phyloP scores from a whole-genome alignment of 169 alveolate species.

The Plasmodium chabaudi region DNA sequence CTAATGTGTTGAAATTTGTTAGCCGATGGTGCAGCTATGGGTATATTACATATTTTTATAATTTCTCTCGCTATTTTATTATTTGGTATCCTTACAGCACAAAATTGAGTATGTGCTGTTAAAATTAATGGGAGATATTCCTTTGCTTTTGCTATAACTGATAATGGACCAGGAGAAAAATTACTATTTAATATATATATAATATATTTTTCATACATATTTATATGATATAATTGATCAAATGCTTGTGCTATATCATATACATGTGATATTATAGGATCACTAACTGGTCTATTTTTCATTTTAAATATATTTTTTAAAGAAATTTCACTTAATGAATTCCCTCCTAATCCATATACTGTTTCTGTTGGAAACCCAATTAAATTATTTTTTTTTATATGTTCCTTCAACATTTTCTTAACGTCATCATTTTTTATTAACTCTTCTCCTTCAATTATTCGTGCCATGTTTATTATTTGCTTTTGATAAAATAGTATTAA shows the following conservation, averaged over 20 bases:
- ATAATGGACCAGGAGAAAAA: conserved; percentile 97
- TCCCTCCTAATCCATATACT: conserved; percentile 98
- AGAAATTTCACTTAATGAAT: conserved; percentile 92
- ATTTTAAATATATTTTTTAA: conserved; percentile 90
- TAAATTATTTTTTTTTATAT: conserved; percentile 86
- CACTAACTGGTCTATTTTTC: conserved; percentile 95
- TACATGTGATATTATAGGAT: conserved; percentile 96
- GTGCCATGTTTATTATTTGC: conserved; percentile 6
- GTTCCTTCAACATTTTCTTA: conserved; percentile 39
- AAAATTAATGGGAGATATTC: conserved; percentile 85
- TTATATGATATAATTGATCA: conserved; percentile 84
- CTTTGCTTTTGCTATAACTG: conserved; percentile 91
- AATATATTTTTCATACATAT: conserved; percentile 79
- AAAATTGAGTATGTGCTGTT: conserved; percentile 91
- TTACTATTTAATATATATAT: conserved; percentile 82
- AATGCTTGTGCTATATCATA: conserved; percentile 87
- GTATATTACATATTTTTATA: conserved; percentile 85
- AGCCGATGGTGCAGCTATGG: conserved; percentile 98
- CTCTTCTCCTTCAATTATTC: conserved; percentile 54
- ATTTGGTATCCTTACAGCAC: conserved; percentile 94
- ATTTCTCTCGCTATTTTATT: conserved; percentile 89
- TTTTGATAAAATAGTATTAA: background rate
- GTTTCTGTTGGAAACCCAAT: conserved; percentile 98
- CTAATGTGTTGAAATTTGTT: conserved; percentile 97
- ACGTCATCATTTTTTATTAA: conserved; percentile 29